Evolutionary conservation across 306 rosid species (phyloP), one percentile per base, ranked within the genome.

Genomic region (Gastrolobium villosum): DNA sequence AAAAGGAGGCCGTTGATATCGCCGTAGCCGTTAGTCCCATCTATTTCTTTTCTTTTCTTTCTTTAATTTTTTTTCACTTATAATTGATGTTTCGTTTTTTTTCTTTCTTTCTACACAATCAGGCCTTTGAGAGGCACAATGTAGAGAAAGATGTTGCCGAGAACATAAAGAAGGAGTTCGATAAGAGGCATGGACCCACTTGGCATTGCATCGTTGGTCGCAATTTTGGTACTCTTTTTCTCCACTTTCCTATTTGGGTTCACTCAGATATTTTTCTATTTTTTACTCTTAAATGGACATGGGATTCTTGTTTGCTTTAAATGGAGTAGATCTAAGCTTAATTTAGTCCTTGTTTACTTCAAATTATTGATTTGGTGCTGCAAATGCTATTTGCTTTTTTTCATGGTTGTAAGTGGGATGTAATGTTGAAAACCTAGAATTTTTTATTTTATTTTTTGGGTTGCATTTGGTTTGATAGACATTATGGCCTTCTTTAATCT

Each of bases 131-230:
- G 89, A 94, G 87, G 83, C 83, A 88, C 62, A 74, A 88, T 63
- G 88, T 94, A 4, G 98, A 94, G 92, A 94, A 94, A 82, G 98
- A 94, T 55, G 96, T 92, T 43, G 98, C 98, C 10, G 98, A 94
- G 88, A 74, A 48, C 28, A 94, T 94, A 74, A 94, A 94, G 96
- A 94, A 94, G 84, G 97, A 92, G 85, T 94, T 94, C 67, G 98
- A 94, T 77, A 86, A 79, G 84, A 89, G 86, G 73, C 96, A 94
- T 52, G 97, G 97, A 13, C 93, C 98, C 37, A 94, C 98, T 41
- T 94, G 98, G 98, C 98, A 94, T 87, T 92, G 97, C 85, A 94
- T 94, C 77, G 98, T 94, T 30, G 98, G 98, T 63, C 93, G 98
- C 53, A 94, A 94, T 86, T 94, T 94, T 32, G 98, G 98, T 94